phyloP scores from a whole-genome alignment of 352 stramenopile genomes.

The Pythium brassicae region DNA sequence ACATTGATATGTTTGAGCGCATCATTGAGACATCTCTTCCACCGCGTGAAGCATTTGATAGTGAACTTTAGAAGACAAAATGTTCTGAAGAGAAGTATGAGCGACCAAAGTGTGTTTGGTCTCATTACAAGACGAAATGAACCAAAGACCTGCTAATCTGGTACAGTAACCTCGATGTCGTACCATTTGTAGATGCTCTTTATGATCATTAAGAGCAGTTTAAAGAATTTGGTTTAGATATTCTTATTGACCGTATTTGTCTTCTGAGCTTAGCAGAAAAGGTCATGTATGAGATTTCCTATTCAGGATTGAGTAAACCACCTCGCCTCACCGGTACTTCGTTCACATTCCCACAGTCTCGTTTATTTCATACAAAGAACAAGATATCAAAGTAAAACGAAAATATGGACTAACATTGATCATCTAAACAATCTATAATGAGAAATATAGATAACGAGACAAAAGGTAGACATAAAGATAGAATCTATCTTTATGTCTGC shows the following conservation, averaged over 20 bases:
- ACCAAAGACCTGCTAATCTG: neutral
- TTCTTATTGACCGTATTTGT: too few relatives aligned
- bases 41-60: neutral
- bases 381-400: neutral
- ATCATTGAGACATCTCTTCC: too few relatives aligned
- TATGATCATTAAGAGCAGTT: neutral
- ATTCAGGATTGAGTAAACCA: too few relatives aligned
- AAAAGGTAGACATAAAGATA: too few relatives aligned
- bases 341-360: neutral
- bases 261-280: too few relatives aligned
- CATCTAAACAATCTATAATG: neutral
- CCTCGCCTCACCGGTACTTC: too few relatives aligned
- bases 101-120: neutral
- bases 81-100: neutral
- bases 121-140: neutral
- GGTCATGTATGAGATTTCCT: too few relatives aligned
- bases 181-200: neutral
- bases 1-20: neutral
- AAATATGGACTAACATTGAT: neutral
- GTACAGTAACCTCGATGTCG: neutral
- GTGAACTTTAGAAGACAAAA: neutral
- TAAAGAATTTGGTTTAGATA: neutral
- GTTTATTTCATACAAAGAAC: neutral
- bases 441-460: too few relatives aligned
- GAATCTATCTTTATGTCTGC: too few relatives aligned